phyloP scores from a whole-genome alignment of 257 asterid genomes.

The Solanum acaule region DNA sequence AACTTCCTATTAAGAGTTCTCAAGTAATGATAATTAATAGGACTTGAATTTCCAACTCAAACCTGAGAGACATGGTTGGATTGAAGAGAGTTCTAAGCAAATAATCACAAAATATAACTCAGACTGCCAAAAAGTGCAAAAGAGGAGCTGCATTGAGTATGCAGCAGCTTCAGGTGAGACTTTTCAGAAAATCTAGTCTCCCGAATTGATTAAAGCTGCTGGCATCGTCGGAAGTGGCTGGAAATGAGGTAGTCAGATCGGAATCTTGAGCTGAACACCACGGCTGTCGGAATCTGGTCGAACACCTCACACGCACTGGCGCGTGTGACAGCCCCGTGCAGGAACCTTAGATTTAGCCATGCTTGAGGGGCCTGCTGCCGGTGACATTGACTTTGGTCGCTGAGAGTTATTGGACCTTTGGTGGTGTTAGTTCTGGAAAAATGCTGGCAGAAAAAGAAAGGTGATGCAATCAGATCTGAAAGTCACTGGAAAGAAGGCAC shows the following conservation, averaged over 20 bases:
- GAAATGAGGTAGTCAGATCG: neutral
- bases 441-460: neutral
- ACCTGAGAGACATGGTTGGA: neutral
- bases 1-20: neutral
- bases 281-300: neutral
- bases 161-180: neutral
- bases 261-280: neutral
- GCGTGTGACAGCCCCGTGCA: neutral
- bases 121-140: neutral
- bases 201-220: neutral
- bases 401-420: neutral
- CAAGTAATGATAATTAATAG: neutral
- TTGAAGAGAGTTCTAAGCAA: neutral
- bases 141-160: neutral
- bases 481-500: neutral
- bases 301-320: neutral
- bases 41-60: neutral
- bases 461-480: neutral
- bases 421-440: neutral
- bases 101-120: neutral
- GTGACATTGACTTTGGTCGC: neutral
- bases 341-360: neutral
- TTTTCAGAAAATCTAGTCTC: neutral
- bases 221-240: neutral
- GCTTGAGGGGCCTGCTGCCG: neutral